phyloP scores from a whole-genome alignment of 2,329 filamentous ascomycete genomes.

The Pseudogymnoascus verrucosus region DNA sequence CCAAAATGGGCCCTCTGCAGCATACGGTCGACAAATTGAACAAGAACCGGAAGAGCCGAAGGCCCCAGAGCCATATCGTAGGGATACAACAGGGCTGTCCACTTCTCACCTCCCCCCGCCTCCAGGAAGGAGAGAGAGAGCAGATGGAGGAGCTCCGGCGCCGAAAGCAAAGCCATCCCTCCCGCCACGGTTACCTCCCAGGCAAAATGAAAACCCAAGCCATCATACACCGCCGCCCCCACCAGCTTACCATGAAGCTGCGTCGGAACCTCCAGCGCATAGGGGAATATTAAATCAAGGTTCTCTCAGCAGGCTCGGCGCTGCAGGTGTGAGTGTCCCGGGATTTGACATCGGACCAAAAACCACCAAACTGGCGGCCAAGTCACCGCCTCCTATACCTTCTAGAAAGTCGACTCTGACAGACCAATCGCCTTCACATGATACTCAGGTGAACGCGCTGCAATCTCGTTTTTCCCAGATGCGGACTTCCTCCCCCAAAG shows the following conservation, averaged over 20 bases:
- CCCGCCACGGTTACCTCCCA: conserved; percentile 52
- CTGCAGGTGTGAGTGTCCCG: conserved; percentile 59
- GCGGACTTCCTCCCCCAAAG: conserved; percentile 25
- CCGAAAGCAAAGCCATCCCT: conserved; percentile 31
- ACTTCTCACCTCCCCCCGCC: conserved; percentile 53
- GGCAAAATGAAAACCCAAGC: conserved; percentile 31
- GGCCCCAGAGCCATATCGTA: conserved; percentile 49
- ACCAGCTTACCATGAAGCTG: conserved; percentile 25
- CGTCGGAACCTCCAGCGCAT: conserved; percentile 24
- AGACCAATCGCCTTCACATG: conserved; percentile 13
- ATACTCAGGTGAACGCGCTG: conserved; percentile 26
- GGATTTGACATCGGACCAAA: conserved; percentile 50
- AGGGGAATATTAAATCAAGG: conserved; percentile 31
- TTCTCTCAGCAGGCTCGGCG: conserved; percentile 47
- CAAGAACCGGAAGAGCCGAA: conserved; percentile 23
- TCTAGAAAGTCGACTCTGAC: conserved; percentile 11
- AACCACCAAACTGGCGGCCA: conserved; percentile 25
- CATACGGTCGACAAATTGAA: conserved; percentile 13
- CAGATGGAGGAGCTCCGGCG: conserved; percentile 17
- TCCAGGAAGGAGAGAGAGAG: conserved; percentile 37
- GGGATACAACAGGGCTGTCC: conserved; percentile 51
- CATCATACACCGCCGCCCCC: conserved; percentile 30
- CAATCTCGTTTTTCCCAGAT: conserved; percentile 29
- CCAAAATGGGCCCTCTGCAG: neutral
- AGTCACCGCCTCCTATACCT: conserved; percentile 25